These are phyloP conservation scores for Oehlia diaphana DNA, from an alignment of 192 early-diverging fungal species.

Conservation along the genomic window DNA sequence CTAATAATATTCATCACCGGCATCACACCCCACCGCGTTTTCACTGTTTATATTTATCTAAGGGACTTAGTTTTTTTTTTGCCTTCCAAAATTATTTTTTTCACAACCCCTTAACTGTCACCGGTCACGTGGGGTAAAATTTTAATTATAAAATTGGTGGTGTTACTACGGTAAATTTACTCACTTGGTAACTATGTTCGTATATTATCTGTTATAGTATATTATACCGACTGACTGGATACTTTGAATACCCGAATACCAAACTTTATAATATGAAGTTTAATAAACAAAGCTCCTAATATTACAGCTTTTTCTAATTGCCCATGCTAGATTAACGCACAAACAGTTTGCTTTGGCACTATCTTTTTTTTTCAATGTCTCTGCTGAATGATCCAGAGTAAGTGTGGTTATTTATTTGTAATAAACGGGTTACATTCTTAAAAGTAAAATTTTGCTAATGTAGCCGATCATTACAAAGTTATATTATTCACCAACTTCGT, in stretches of 20 bases:
- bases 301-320: neutral
- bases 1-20: too few relatives aligned
- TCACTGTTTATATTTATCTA: too few relatives aligned
- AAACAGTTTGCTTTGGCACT: slow-evolving; percentile 4
- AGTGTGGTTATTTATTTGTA: neutral
- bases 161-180: too few relatives aligned
- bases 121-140: too few relatives aligned
- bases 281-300: neutral
- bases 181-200: too few relatives aligned
- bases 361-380: slow-evolving; percentile 26
- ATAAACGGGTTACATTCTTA: neutral
- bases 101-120: too few relatives aligned
- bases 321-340: slow-evolving; percentile 4
- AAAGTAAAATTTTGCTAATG: neutral
- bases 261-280: neutral
- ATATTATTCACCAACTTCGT: slow-evolving; percentile 75
- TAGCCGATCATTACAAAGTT: slow-evolving; percentile 29
- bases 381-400: slow-evolving; percentile 32
- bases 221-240: neutral
- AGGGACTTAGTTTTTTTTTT: too few relatives aligned
- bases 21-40: too few relatives aligned
- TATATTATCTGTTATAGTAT: too few relatives aligned
- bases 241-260: neutral
- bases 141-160: too few relatives aligned
- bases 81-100: too few relatives aligned